A percentile compares a stretch with the other conserved stretches of the same genome.
Evolutionary conservation across 345 rosid species (phyloP).

Genomic region (Alliaria petiolata): DNA sequence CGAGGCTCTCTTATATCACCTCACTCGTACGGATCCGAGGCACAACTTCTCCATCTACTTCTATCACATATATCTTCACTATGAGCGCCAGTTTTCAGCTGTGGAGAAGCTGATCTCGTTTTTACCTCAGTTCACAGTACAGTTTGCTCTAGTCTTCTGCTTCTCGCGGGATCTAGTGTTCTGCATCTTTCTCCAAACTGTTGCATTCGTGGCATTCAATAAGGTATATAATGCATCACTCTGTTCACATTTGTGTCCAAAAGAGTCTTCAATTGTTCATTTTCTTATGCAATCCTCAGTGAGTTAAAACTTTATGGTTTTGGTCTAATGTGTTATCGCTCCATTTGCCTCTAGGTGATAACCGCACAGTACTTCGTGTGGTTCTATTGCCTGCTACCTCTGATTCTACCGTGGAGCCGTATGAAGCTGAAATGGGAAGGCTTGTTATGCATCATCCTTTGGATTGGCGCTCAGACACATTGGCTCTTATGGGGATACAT

Average conservation of each 20-base stretch:
- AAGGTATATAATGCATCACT: conserved; percentile 45
- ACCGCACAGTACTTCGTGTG: conserved; percentile 52
- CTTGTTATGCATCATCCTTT: conserved; percentile 26
- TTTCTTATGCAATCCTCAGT: not conserved
- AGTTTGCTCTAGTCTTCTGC: conserved; percentile 54
- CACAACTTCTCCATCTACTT: conserved; percentile 95
- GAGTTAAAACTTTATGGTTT: not conserved
- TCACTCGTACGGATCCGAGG: conserved; percentile 84
- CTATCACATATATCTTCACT: conserved; percentile 87
- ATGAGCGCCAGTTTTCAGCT: conserved; percentile 48
- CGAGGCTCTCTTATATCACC: conserved; percentile 87
- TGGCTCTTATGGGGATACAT: conserved; percentile 90
- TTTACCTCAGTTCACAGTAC: conserved; percentile 72
- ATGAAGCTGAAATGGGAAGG: conserved; percentile 85
- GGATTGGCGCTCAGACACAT: conserved; percentile 88
- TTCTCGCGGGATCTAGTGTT: conserved; percentile 63
- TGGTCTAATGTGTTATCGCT: not conserved
- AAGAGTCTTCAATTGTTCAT: not conserved
- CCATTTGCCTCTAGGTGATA: not conserved
- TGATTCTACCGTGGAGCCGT: conserved; percentile 80
- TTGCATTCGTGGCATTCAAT: conserved; percentile 87
- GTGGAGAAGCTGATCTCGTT: conserved; percentile 85
- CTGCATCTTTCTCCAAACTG: conserved; percentile 81
- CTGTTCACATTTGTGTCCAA: not conserved
- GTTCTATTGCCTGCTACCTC: conserved; percentile 85